phyloP scores from a whole-genome alignment of 495 filamentous ascomycete genomes.

The Haplographium delicatum region DNA sequence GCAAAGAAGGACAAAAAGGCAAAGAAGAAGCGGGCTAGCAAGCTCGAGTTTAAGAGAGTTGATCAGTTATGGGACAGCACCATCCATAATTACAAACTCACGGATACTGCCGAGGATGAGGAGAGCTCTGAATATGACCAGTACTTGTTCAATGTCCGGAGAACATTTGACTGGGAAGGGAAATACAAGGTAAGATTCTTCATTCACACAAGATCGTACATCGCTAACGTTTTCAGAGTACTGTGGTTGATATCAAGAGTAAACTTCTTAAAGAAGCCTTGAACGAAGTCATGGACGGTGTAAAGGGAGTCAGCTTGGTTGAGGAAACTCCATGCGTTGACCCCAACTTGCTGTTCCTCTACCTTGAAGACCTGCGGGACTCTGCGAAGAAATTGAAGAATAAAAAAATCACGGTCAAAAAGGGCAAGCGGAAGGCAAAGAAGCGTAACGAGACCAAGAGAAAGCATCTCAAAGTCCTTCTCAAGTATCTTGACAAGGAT shows the following conservation, averaged over 20 bases:
- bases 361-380: slow-evolving; percentile 69
- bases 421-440: slow-evolving; percentile 51
- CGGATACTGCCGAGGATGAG: slow-evolving; percentile 68
- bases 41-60: slow-evolving; percentile 78
- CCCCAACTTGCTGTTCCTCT: slow-evolving; percentile 85
- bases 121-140: slow-evolving; percentile 75
- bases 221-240: slow-evolving; percentile 16
- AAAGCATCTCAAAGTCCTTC: slow-evolving; percentile 68
- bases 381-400: slow-evolving; percentile 63
- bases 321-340: slow-evolving; percentile 75
- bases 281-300: slow-evolving; percentile 69
- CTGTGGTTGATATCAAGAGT: slow-evolving; percentile 79
- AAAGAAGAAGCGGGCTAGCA: slow-evolving; percentile 50
- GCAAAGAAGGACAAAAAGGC: slow-evolving; percentile 25
- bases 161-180: slow-evolving; percentile 83
- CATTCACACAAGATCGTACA: background rate
- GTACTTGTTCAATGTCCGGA: slow-evolving; percentile 80
- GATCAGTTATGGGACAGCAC: slow-evolving; percentile 79
- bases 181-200: slow-evolving; percentile 52
- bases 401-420: slow-evolving; percentile 43
- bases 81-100: slow-evolving; percentile 78
- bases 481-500: slow-evolving; percentile 79
- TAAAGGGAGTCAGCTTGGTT: slow-evolving; percentile 75
- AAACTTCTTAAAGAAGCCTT: slow-evolving; percentile 70
- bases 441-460: slow-evolving; percentile 64